Conservation (phyloP, 2,329 filamentous ascomycete species). For the Lecanicillium sp. region DNA sequence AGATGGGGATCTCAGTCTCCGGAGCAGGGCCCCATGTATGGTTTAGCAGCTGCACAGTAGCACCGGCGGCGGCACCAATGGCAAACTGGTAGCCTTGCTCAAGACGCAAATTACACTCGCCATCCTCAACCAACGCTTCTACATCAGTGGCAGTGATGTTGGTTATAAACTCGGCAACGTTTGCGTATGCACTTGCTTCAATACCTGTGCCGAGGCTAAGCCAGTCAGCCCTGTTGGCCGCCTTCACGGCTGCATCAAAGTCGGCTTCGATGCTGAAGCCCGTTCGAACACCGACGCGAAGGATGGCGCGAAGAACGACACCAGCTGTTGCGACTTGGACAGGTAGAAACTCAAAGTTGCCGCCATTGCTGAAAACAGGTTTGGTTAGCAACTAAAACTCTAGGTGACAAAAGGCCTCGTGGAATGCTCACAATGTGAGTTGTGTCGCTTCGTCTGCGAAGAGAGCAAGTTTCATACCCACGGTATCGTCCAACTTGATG, state of each 20-base stretch:
- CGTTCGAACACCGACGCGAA: constrained; percentile 37
- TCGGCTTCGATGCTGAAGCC: constrained; percentile 25
- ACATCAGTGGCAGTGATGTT: constrained; percentile 33
- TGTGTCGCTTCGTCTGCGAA: constrained; percentile 40
- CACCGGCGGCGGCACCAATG: constrained; percentile 45
- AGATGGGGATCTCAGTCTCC: constrained; percentile 39
- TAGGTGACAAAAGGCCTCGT: neutral
- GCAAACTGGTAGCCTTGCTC: constrained; percentile 42
- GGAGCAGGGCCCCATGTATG: constrained; percentile 43
- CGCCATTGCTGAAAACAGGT: constrained; percentile 33
- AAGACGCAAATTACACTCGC: constrained; percentile 35
- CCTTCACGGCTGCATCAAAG: constrained; percentile 14
- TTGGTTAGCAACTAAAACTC: neutral
- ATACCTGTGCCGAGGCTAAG: constrained; percentile 32
- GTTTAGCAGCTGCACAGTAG: constrained; percentile 33
- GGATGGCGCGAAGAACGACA: constrained; percentile 33
- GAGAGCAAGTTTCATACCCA: constrained; percentile 38
- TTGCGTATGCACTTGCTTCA: constrained; percentile 38
- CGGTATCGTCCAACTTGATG: constrained; percentile 41
- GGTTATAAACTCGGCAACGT: constrained; percentile 45
- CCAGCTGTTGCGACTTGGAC: constrained; percentile 36
- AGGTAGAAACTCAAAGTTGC: constrained; percentile 47
- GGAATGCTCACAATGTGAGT: constrained; percentile 29
- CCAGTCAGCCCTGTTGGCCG: constrained; percentile 9
- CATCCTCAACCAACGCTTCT: constrained; percentile 16